phyloP scores from a whole-genome alignment of 768 basidiomycete genomes.

The Leccinum arenicola region DNA sequence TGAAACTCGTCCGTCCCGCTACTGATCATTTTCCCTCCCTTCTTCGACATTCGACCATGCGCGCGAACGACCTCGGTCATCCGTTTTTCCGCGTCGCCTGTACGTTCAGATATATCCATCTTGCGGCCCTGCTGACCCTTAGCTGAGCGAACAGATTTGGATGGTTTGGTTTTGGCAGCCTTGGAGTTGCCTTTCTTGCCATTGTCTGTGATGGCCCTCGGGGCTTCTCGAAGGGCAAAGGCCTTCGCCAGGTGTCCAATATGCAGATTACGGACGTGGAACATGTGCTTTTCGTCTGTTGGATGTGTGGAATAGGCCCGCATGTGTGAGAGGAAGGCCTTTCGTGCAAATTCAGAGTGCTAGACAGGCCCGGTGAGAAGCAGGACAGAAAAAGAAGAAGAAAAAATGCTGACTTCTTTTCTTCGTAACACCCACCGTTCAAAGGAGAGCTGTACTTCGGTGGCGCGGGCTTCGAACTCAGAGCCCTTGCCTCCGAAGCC shows the following conservation, averaged over 20 bases:
- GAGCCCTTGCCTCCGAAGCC: constrained; percentile 84
- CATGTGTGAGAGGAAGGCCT: constrained; percentile 89
- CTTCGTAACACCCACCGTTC: constrained; percentile 86
- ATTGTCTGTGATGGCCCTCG: constrained; percentile 37
- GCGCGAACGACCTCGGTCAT: constrained; percentile 85
- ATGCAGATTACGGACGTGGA: constrained; percentile 92
- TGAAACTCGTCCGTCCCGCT: constrained; percentile 76
- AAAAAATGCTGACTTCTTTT: constrained; percentile 55
- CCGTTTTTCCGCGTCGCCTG: constrained; percentile 64
- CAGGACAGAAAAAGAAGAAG: background rate
- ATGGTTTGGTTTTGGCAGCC: constrained; percentile 1
- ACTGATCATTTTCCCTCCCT: constrained; percentile 71
- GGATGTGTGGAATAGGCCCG: constrained; percentile 98
- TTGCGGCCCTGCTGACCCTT: constrained; percentile 26
- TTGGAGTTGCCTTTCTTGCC: constrained; percentile 17
- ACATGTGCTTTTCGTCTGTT: constrained; percentile 91
- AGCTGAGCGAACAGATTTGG: constrained; percentile 7
- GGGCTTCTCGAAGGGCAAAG: constrained; percentile 87
- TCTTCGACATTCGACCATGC: constrained; percentile 79
- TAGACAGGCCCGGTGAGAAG: constrained; percentile 30
- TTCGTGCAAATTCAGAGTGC: constrained; percentile 77
- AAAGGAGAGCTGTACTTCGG: constrained; percentile 92
- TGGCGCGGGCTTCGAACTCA: constrained; percentile 88
- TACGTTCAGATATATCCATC: constrained; percentile 36
- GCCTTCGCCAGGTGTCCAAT: constrained; percentile 93